Percentiles rank a stretch among this genome's conserved stretches.
Evolutionary conservation across 768 basidiomycete species (phyloP).

Genomic region (Mycena galericulata): DNA sequence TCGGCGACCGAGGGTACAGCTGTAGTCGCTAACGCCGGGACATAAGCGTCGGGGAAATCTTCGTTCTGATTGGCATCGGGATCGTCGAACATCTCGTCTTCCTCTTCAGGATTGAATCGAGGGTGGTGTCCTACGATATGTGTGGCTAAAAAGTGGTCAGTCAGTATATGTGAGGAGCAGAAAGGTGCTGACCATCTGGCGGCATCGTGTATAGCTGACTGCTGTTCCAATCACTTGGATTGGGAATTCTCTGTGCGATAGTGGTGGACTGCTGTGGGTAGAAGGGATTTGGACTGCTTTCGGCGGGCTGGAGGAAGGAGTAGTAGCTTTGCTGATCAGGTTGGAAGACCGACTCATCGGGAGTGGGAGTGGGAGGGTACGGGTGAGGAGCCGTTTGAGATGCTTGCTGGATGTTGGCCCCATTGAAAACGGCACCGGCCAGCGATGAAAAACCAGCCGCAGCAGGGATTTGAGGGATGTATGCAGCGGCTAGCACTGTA

Average conservation of each 20-base stretch:
- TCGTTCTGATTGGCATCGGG: no score
- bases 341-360: neutral
- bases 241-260: neutral
- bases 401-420: neutral
- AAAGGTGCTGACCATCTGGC: neutral
- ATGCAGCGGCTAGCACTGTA: neutral
- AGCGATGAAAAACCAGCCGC: neutral
- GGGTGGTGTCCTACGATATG: neutral
- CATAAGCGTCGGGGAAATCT: neutral
- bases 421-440: neutral
- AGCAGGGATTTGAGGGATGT: neutral
- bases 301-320: neutral
- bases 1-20: no score
- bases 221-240: no score
- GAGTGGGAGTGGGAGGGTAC: neutral
- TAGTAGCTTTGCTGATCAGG: neutral
- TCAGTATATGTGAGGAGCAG: neutral
- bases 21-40: neutral
- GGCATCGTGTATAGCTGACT: neutral
- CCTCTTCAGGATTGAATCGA: neutral
- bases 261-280: neutral
- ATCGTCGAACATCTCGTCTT: neutral
- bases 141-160: neutral
- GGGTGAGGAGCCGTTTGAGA: neutral
- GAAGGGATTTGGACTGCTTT: conserved; percentile 7